Evolutionary conservation across 1,139 yeast genomes (phyloP).

Genomic region (Casaregolazyma lundiana): DNA sequence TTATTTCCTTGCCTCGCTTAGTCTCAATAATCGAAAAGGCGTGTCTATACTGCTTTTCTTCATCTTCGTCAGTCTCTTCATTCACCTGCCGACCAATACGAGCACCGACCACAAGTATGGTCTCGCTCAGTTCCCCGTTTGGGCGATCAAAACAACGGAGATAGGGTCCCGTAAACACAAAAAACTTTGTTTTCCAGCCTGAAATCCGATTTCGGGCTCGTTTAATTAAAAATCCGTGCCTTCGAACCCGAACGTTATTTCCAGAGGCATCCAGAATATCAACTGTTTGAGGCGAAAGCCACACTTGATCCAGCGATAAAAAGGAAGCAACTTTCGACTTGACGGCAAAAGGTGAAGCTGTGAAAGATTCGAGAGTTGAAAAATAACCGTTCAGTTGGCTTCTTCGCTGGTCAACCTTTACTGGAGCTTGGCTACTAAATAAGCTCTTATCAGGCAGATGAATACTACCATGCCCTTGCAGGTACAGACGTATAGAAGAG

Average conservation of each 20-base stretch:
- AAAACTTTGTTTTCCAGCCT: conserved; percentile 73
- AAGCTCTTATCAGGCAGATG: conserved; percentile 55
- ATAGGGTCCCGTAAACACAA: conserved; percentile 61
- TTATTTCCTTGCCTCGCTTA: conserved; percentile 45
- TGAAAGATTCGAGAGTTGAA: conserved; percentile 50
- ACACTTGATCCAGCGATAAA: conserved; percentile 64
- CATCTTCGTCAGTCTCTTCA: conserved; percentile 38
- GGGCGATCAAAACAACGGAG: conserved; percentile 60
- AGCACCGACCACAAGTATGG: conserved; percentile 53
- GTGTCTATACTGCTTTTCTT: conserved; percentile 56
- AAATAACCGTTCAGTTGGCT: conserved; percentile 57
- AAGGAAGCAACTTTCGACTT: conserved; percentile 57
- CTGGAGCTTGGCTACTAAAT: conserved; percentile 58
- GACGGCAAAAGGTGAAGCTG: conserved; percentile 52
- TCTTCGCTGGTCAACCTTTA: conserved; percentile 60
- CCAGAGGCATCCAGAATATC: conserved; percentile 24
- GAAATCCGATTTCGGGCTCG: conserved; percentile 52
- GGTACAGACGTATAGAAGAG: conserved; percentile 45
- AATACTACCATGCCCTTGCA: conserved; percentile 53
- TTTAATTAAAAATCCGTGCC: conserved; percentile 67
- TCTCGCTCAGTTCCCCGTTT: conserved; percentile 55
- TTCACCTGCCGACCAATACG: conserved; percentile 56
- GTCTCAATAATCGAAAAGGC: conserved; percentile 71
- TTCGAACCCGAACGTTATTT: conserved; percentile 23
- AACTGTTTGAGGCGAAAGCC: conserved; percentile 35